Evolutionary conservation across 139 green algal species (phyloP).

Genomic region (Zygnema cylindricum): DNA sequence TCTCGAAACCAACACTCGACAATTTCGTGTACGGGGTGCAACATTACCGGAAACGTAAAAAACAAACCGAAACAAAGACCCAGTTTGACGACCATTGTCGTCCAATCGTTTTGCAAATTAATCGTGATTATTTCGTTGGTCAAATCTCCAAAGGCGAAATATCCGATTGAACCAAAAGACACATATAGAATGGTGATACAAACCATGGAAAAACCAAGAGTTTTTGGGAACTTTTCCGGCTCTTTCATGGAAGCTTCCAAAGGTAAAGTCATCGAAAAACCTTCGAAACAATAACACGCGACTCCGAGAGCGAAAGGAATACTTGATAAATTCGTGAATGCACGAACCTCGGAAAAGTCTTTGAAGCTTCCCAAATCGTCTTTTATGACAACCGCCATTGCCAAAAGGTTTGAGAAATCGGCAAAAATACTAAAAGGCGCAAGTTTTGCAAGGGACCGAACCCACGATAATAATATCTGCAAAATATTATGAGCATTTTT

Average conservation of each 20-base stretch:
- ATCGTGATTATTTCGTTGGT: constrained; percentile 72
- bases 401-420: constrained; percentile 65
- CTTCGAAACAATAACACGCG: constrained; percentile 73
- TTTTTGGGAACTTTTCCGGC: constrained; percentile 53
- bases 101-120: constrained; percentile 66
- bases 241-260: constrained; percentile 69
- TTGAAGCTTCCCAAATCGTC: constrained; percentile 44
- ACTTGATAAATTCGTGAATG: constrained; percentile 24
- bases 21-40: constrained; percentile 64
- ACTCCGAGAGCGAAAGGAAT: constrained; percentile 72
- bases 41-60: constrained; percentile 74
- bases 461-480: constrained; percentile 51
- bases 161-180: constrained; percentile 63
- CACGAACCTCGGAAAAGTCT: not conserved
- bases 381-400: constrained; percentile 65
- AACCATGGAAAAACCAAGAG: constrained; percentile 51
- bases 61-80: constrained; percentile 67
- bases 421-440: constrained; percentile 69
- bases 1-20: constrained; percentile 13
- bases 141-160: constrained; percentile 50
- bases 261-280: constrained; percentile 71
- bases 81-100: constrained; percentile 64
- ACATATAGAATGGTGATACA: constrained; percentile 66
- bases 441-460: constrained; percentile 59
- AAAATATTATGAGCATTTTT: too few relatives aligned